Evolutionary conservation across 225 moss, liverwort and hornwort species (phyloP), one percentile per base, ranked within the genome.

Genomic region (Pseudisothecium myosuroides): DNA sequence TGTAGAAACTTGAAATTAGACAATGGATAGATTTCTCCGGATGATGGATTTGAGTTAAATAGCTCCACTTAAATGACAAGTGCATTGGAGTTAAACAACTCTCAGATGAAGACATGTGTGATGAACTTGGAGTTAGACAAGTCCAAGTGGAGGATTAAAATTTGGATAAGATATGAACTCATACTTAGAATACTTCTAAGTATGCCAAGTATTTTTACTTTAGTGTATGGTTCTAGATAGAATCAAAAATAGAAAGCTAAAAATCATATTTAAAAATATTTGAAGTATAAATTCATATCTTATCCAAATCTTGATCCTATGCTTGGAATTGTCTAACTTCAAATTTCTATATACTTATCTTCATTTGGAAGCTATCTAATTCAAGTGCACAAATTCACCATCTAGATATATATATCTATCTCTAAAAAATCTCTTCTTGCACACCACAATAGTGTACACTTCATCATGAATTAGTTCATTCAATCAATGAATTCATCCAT

Each of bases 341-440:
- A 68, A 68, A 12, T 68, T n/a, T 2, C 12, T 12, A 68, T 2
- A 22, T 1, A 13, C 4, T 68, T n/a, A 12, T 68, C n/a, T n/a
- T 67, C 5, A n/a, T n/a, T 6, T 67, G 0, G 4, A 1, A n/a
- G n/a, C 6, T n/a, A 6, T 67, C 21, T 37, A 21, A 23, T 18
- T 36, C 9, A 0, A 66, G 6, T 36, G 15, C 7, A 63, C 8
- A 63, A 63, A 63, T 63, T 17, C 11, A 36, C 66, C 5, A 66
- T 66, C 0, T 36, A 1, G 17, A n/a, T 7, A n/a, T 39, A n/a
- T 7, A n/a, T 39, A 24, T 39, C 8, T 13, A 23, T 39, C 12
- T 13, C 2, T 1, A 39, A 3, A 19, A 4, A n/a, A 39, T 23
- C 2, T 37, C 1, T 23, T 2, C 24, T 24, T n/a, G 8, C 1